Conservation (phyloP, 805 yeast genomes). For the Wickerhamiella hasegawae region DNA sequence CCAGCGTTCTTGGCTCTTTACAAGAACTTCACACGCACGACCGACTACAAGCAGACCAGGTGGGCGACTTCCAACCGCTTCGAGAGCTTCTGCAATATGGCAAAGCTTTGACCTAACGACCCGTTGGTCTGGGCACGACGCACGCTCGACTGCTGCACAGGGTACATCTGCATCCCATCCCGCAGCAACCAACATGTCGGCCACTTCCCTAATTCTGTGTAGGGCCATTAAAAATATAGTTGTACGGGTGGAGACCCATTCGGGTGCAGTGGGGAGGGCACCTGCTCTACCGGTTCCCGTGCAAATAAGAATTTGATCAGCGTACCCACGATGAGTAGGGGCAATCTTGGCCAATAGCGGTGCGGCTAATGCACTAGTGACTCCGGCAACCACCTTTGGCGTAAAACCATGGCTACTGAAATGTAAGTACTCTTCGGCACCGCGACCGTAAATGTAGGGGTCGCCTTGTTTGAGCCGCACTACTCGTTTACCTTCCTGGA, state of each 20-base stretch:
- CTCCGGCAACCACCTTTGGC: slow-evolving; percentile 72
- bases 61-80: slow-evolving; percentile 70
- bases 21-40: slow-evolving; percentile 46
- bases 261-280: slow-evolving; percentile 61
- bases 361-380: slow-evolving; percentile 79
- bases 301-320: slow-evolving; percentile 83
- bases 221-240: slow-evolving; percentile 82
- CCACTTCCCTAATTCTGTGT: slow-evolving; percentile 39
- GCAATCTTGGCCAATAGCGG: slow-evolving; percentile 73
- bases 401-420: slow-evolving; percentile 51
- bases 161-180: slow-evolving; percentile 62
- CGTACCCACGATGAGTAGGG: slow-evolving; percentile 80
- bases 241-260: slow-evolving; percentile 55
- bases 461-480: slow-evolving; percentile 92
- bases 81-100: slow-evolving; percentile 55
- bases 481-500: slow-evolving; percentile 54
- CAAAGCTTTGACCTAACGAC: slow-evolving; percentile 57
- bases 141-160: slow-evolving; percentile 76
- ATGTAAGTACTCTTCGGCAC: slow-evolving; percentile 76
- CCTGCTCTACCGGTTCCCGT: slow-evolving; percentile 93
- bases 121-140: slow-evolving; percentile 86
- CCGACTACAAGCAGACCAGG: slow-evolving; percentile 86
- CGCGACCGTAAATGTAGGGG: slow-evolving; percentile 91
- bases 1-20: slow-evolving; percentile 25
- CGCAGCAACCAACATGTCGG: slow-evolving; percentile 29